Base-by-base conservation (phyloP, 2,329 filamentous ascomycete species). In the Trichoderma atroviride region DNA sequence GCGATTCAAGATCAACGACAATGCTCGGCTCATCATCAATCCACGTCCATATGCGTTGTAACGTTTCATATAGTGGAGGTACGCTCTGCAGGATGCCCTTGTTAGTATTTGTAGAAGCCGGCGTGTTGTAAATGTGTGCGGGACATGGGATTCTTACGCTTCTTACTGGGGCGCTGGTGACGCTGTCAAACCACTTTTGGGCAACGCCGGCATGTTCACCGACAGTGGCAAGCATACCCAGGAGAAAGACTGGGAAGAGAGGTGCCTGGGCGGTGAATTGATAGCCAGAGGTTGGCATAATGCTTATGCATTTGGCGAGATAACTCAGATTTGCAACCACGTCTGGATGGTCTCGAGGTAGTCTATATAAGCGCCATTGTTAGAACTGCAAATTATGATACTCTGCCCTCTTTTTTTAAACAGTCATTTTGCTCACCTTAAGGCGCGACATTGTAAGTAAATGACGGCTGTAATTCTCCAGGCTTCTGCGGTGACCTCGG, bases 211-310 rank as follows among this genome's bases (percentile, higher is more conserved):
- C 74, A 59, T 81, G 79, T 4, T 73, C 65, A 9, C 73, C 53
- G 1, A 68, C 52, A 7, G 77, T 79, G 10, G 79, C 77, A 5
- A 82, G 70, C 35, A 82, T 68, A 1, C 81, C 81, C 2, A 82
- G 69, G n/a, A 82, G 74, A 56, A 82, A 82, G 0, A 82, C 80
- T 0, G 81, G 81, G 11, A 82, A 76, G 1, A 82, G 74, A 5
- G 81, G 81, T 7, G 81, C 80, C 61, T 82, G 81, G 1, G 81
- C 80, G 10, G 81, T 82, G 60, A 82, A 82, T 3, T 79, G 73
- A 24, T 73, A 73, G 7, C 81, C 81, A 4, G 79, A 81, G 1
- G 81, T 82, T 2, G 81, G 81, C 80, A 82, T 81, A 9, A 81
- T 78, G 3, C 71, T 72, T 22, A 82, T 81, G 61, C 80, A 81